These are phyloP conservation scores for Oryza nivara DNA, from an alignment of 176 grass and related monocot genomes.

Conservation along the genomic window DNA sequence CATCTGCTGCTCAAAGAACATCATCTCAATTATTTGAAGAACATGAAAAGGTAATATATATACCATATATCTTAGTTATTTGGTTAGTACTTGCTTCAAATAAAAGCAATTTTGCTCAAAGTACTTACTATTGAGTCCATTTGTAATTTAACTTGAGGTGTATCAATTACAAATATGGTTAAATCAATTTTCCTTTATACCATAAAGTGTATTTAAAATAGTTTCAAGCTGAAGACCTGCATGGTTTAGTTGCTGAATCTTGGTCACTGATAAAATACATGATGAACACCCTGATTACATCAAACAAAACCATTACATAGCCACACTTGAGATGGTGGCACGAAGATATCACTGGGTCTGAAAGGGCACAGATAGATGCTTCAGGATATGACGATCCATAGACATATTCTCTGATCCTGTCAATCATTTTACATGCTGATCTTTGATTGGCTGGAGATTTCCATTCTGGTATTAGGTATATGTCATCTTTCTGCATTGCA, in stretches of 20 bases:
- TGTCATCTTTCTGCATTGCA: slow-evolving; percentile 4
- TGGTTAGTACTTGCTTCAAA: slow-evolving; percentile 32
- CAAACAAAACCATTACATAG: slow-evolving; percentile 22
- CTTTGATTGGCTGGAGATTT: slow-evolving; percentile 8
- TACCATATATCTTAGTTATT: slow-evolving; percentile 19
- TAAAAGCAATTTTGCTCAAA: not conserved
- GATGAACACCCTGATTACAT: not conserved
- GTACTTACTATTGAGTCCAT: not conserved
- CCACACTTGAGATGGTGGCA: not conserved
- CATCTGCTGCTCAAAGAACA: slow-evolving; percentile 33
- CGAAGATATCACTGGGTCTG: slow-evolving; percentile 23
- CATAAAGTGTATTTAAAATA: not conserved
- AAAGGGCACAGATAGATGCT: slow-evolving; percentile 20
- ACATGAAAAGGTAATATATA: slow-evolving; percentile 53
- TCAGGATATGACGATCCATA: not conserved
- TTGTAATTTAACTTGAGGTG: slow-evolving; percentile 29
- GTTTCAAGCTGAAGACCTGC: slow-evolving; percentile 8
- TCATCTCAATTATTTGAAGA: slow-evolving; percentile 43
- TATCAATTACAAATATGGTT: not conserved
- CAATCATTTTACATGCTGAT: not conserved
- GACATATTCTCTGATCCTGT: slow-evolving; percentile 19
- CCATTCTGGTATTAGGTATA: not conserved
- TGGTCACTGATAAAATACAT: slow-evolving; percentile 15
- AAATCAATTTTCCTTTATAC: not conserved
- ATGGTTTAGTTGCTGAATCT: slow-evolving; percentile 6